Conservation (phyloP, 345 rosid species). For the Combretum micranthum region DNA sequence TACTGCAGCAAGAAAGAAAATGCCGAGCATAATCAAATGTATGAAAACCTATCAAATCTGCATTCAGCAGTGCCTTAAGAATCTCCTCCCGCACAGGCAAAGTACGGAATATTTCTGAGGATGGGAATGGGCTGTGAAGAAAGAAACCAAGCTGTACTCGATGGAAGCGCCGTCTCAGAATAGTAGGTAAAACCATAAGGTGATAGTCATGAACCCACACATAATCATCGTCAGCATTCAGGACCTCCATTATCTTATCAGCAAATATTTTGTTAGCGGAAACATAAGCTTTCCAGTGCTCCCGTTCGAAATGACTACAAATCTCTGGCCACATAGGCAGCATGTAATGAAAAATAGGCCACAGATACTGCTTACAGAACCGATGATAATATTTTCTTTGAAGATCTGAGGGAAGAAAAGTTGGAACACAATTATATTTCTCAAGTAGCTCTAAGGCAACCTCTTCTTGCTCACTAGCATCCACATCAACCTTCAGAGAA, state of each 20-base stretch:
- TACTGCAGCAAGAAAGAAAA: constrained; percentile 42
- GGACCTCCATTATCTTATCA: constrained; percentile 37
- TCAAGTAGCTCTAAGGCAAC: constrained; percentile 31
- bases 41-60: constrained; percentile 42
- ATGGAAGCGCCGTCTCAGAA: constrained; percentile 32
- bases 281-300: constrained; percentile 36
- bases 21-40: constrained; percentile 47
- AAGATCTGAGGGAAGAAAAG: constrained; percentile 36
- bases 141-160: constrained; percentile 40
- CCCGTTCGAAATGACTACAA: constrained; percentile 29
- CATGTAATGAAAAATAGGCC: constrained; percentile 51
- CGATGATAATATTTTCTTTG: constrained; percentile 31
- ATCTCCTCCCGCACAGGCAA: constrained; percentile 38
- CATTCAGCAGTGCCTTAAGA: constrained; percentile 33
- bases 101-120: constrained; percentile 39
- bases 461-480: constrained; percentile 32
- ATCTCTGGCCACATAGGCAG: constrained; percentile 32
- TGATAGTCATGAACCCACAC: constrained; percentile 50
- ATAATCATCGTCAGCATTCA: constrained; percentile 31
- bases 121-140: constrained; percentile 44
- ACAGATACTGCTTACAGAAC: constrained; percentile 41
- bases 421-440: constrained; percentile 33
- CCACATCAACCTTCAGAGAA: constrained; percentile 35
- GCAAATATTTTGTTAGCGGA: constrained; percentile 39
- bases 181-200: constrained; percentile 39